These are phyloP conservation scores for Phytopythium helicoides DNA, from an alignment of 352 stramenopile species.

Conservation along the genomic window DNA sequence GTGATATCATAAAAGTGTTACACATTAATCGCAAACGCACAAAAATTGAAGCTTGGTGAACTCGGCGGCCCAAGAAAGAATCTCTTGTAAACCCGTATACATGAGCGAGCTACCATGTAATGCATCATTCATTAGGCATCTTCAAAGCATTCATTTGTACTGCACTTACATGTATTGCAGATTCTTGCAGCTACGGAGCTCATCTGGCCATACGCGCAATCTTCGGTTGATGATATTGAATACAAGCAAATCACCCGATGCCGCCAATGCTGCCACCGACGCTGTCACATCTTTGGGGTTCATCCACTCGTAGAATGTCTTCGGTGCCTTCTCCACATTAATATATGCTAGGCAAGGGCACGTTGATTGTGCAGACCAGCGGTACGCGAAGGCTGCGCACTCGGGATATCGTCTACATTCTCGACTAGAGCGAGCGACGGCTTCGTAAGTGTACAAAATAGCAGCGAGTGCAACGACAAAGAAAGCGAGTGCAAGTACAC, in stretches of 20 bases:
- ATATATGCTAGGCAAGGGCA: conserved; percentile 28
- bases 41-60: conserved; percentile 14
- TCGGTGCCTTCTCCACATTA: conserved; percentile 7
- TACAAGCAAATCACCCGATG: conserved; percentile 7
- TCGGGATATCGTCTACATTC: conserved; percentile 1
- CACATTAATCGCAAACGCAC: conserved; percentile 10
- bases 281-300: not conserved
- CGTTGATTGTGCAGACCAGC: conserved; percentile 1
- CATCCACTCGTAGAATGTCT: conserved; percentile 2
- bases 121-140: no score
- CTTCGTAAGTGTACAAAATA: not conserved
- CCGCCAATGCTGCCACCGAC: conserved; percentile 6
- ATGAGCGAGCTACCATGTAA: conserved; percentile 4
- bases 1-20: not conserved
- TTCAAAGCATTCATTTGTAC: no score
- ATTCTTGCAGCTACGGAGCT: not conserved
- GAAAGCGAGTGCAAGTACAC: not conserved
- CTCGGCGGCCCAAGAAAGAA: conserved; percentile 2
- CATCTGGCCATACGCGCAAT: not conserved
- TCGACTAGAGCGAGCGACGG: not conserved
- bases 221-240: conserved; percentile 14
- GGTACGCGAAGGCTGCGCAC: conserved; percentile 10
- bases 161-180: conserved; percentile 9
- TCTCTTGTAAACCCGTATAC: conserved; percentile 6
- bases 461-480: not conserved